Conservation (phyloP, 75 land plant species). For the Selaginella tamariscina region DNA sequence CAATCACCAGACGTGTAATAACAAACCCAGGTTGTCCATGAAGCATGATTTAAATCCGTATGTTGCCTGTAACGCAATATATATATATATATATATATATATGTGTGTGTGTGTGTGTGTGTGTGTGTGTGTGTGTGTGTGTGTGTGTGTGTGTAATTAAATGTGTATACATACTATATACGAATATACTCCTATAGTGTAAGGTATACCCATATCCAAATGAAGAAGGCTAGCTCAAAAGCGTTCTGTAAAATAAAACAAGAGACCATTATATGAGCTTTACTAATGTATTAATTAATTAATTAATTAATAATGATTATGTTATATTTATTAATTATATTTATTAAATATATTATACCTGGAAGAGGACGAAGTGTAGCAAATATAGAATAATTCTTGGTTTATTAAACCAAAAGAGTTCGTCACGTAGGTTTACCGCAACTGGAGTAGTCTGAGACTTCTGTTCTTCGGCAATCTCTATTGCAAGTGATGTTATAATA, state of each 20-base stretch:
- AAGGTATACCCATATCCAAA: conserved; percentile 69
- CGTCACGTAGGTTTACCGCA: conserved; percentile 46
- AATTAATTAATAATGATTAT: too few species aligned
- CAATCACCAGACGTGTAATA: conserved; percentile 41
- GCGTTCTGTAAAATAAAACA: conserved; percentile 51
- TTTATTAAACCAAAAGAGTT: conserved; percentile 67
- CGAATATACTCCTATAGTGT: neutral
- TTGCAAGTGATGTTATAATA: conserved; percentile 54
- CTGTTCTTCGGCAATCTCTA: conserved; percentile 24
- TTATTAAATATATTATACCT: too few species aligned
- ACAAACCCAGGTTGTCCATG: conserved; percentile 29
- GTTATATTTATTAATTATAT: neutral
- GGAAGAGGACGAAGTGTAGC: conserved; percentile 70
- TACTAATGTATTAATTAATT: neutral
- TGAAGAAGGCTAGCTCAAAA: conserved; percentile 75
- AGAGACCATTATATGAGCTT: neutral
- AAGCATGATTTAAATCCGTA: conserved; percentile 51
- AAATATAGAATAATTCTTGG: conserved; percentile 53
- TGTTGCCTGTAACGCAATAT: conserved; percentile 39
- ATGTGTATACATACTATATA: neutral
- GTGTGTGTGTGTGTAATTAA: too few species aligned
- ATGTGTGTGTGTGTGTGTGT: neutral
- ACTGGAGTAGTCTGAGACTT: conserved; percentile 44
- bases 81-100: conserved; percentile 6
- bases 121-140: too few species aligned